A percentile compares a stretch with the other conserved stretches of the same genome.
Conservation (phyloP, 352 stramenopile genomes). For the Phytophthora pluvialis region DNA sequence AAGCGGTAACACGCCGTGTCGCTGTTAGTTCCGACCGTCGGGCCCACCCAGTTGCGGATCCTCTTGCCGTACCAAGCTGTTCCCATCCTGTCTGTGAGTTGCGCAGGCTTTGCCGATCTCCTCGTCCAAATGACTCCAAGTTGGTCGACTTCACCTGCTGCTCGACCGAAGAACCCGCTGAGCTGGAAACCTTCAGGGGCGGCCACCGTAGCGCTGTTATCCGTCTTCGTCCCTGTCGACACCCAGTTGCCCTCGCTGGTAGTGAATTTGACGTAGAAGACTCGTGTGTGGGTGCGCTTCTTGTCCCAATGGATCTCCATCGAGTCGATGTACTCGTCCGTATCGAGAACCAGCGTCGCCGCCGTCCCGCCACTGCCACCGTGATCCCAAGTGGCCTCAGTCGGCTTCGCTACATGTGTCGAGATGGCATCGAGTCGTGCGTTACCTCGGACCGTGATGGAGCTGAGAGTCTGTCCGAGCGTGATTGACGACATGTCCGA, state of each 20-base stretch:
- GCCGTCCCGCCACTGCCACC: constrained; percentile 21
- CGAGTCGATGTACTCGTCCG: constrained; percentile 23
- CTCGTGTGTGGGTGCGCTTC: background rate
- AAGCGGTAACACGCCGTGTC: constrained; percentile 31
- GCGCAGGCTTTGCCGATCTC: constrained; percentile 12
- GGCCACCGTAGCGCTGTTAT: constrained; percentile 3
- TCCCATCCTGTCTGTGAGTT: constrained; percentile 31
- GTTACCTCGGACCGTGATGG: constrained; percentile 24
- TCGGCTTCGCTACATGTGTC: constrained; percentile 6
- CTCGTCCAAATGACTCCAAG: constrained; percentile 38
- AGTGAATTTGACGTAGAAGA: constrained; percentile 32
- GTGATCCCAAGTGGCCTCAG: constrained; percentile 21
- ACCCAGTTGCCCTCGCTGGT: constrained; percentile 22
- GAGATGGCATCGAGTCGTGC: constrained; percentile 20
- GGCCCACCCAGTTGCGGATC: constrained; percentile 41
- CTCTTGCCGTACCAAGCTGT: constrained; percentile 31
- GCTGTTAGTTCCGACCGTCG: constrained; percentile 11
- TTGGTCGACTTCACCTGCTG: constrained; percentile 22
- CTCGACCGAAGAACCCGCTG: constrained; percentile 33
- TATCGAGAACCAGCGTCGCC: constrained; percentile 8
- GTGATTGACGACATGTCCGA: constrained; percentile 27
- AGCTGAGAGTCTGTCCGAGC: constrained; percentile 25
- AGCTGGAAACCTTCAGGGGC: constrained; percentile 32
- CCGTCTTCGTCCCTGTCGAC: constrained; percentile 20
- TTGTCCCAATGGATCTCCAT: constrained; percentile 39